Percentiles rank a stretch among this genome's conserved stretches.
Conservation (phyloP, 2,329 filamentous ascomycete genomes). For the Aspergillus fumigatiaffinis region DNA sequence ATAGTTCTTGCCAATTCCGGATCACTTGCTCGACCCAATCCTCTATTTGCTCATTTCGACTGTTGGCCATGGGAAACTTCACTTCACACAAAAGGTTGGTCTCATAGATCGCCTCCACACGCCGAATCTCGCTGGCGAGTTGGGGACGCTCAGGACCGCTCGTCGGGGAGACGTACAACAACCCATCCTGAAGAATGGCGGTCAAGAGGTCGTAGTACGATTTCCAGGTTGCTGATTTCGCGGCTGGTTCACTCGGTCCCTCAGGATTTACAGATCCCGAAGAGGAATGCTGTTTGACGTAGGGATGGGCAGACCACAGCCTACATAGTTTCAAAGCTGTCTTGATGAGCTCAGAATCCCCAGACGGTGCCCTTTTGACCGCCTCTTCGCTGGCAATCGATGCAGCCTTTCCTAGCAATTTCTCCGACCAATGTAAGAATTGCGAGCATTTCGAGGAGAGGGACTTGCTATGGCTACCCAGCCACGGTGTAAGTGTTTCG, state of each 20-base stretch:
- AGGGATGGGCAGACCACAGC: constrained; percentile 39
- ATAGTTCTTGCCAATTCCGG: constrained; percentile 79
- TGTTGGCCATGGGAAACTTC: constrained; percentile 77
- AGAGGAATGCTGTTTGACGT: constrained; percentile 28
- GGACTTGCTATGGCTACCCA: constrained; percentile 40
- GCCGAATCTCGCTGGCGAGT: constrained; percentile 72
- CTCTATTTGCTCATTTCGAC: constrained; percentile 75
- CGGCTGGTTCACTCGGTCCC: constrained; percentile 17
- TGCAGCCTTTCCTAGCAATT: constrained; percentile 70
- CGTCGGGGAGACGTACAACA: constrained; percentile 34
- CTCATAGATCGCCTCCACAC: constrained; percentile 76
- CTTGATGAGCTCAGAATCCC: constrained; percentile 25
- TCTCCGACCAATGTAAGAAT: constrained; percentile 73
- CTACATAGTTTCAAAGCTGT: constrained; percentile 49
- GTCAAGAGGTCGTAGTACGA: constrained; percentile 81
- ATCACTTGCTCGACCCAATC: constrained; percentile 75
- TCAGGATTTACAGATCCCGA: constrained; percentile 16
- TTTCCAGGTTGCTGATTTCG: constrained; percentile 64
- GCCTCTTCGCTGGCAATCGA: constrained; percentile 60
- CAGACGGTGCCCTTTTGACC: constrained; percentile 14
- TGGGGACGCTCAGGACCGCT: constrained; percentile 52
- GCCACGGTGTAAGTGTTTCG: constrained; percentile 60
- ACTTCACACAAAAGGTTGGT: constrained; percentile 72
- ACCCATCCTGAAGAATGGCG: constrained; percentile 60
- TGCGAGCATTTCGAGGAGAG: constrained; percentile 56